These are phyloP conservation scores for Canariomyces notabilis DNA, from an alignment of 2,329 filamentous ascomycete species.

Conservation along the genomic window DNA sequence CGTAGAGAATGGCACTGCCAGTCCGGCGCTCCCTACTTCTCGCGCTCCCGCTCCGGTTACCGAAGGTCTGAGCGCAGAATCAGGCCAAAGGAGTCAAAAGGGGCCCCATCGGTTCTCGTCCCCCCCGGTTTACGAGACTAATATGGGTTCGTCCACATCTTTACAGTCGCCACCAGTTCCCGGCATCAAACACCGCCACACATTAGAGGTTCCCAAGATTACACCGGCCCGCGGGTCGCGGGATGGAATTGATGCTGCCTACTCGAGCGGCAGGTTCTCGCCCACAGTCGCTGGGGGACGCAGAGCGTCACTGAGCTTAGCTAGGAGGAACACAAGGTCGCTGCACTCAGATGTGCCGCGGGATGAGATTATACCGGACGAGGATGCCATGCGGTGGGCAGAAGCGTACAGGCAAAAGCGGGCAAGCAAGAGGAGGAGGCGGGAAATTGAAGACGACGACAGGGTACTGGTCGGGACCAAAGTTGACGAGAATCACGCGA, in stretches of 20 bases:
- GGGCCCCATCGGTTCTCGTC: conserved; percentile 58
- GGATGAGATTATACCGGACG: conserved; percentile 80
- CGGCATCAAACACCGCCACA: conserved; percentile 75
- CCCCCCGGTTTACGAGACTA: conserved; percentile 50
- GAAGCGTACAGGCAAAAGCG: conserved; percentile 89
- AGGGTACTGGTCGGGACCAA: conserved; percentile 93
- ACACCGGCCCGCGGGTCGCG: conserved; percentile 63
- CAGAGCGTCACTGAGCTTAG: conserved; percentile 77
- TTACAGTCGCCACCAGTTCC: conserved; percentile 46
- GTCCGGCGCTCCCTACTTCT: conserved; percentile 3
- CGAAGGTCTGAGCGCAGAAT: conserved; percentile 21
- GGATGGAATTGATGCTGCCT: conserved; percentile 63
- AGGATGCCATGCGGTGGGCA: conserved; percentile 86
- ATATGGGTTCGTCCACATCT: conserved; percentile 43
- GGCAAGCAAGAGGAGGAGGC: conserved; percentile 76
- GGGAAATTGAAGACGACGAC: conserved; percentile 87
- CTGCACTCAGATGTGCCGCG: conserved; percentile 78
- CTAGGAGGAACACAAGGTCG: conserved; percentile 74
- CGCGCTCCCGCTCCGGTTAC: conserved; percentile 20
- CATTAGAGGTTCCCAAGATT: conserved; percentile 75
- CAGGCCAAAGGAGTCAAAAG: conserved; percentile 21
- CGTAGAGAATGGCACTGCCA: conserved; percentile 23
- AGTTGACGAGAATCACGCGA: conserved; percentile 94
- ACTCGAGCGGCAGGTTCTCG: conserved; percentile 77
- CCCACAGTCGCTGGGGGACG: conserved; percentile 57